Conservation (phyloP, 805 yeast species). For the Metschnikowia orientalis region DNA sequence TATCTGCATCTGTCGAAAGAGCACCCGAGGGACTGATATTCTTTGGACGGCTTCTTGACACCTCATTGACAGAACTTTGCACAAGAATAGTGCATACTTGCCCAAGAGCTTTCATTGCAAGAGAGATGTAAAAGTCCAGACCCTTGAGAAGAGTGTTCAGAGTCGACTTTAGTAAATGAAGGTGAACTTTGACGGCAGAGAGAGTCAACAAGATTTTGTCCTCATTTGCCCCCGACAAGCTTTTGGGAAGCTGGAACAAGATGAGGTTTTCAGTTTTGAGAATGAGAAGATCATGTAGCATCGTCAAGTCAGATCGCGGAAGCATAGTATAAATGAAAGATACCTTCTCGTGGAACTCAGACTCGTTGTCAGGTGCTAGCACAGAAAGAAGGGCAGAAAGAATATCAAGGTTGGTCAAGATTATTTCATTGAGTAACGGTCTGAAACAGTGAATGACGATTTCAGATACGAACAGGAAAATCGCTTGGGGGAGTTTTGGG, state of each 20-base stretch:
- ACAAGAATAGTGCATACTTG: neutral
- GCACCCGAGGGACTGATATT: neutral
- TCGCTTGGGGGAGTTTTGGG: slow-evolving; percentile 18
- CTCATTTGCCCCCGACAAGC: slow-evolving; percentile 29
- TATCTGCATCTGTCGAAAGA: neutral
- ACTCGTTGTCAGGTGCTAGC: slow-evolving; percentile 6
- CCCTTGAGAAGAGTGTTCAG: slow-evolving; percentile 2
- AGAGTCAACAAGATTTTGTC: slow-evolving; percentile 26
- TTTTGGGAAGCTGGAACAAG: slow-evolving; percentile 21
- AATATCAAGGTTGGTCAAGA: slow-evolving; percentile 29
- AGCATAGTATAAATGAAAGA: slow-evolving; percentile 5
- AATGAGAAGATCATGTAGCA: slow-evolving; percentile 15
- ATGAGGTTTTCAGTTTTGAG: slow-evolving; percentile 27
- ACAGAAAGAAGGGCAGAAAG: slow-evolving; percentile 21
- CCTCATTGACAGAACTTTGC: slow-evolving; percentile 1
- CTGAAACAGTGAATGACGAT: slow-evolving; percentile 26
- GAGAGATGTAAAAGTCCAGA: too few relatives aligned
- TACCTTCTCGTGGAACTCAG: slow-evolving; percentile 5
- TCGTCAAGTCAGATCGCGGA: slow-evolving; percentile 8
- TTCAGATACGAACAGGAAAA: slow-evolving; percentile 22
- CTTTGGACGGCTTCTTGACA: neutral
- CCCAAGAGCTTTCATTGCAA: too few relatives aligned
- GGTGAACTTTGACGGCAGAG: slow-evolving; percentile 29
- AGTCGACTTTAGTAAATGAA: slow-evolving; percentile 20
- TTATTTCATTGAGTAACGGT: slow-evolving; percentile 29